Conservation (phyloP, 2,329 filamentous ascomycete species). For the Sporothrix pseudoabietina region DNA sequence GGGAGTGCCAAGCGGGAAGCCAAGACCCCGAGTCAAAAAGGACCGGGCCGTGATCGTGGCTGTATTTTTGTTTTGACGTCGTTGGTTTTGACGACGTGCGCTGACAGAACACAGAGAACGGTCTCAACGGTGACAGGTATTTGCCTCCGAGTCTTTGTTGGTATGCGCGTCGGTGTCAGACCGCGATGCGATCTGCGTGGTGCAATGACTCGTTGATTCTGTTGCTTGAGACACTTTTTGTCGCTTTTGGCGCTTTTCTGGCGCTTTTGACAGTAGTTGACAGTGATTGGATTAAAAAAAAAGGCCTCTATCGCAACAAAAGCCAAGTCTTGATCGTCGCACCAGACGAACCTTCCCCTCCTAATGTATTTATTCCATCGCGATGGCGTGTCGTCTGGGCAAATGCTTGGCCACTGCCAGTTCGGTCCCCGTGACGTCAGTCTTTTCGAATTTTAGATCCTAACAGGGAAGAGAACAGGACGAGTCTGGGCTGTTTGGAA, state of each 20-base stretch:
- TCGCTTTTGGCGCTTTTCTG: too few species aligned
- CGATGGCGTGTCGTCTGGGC: not conserved
- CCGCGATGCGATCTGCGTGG: not conserved
- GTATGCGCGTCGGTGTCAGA: not conserved
- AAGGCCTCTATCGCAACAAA: not conserved
- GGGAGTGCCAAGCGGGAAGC: conserved; percentile 4
- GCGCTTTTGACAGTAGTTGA: not conserved
- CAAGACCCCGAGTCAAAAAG: conserved; percentile 13
- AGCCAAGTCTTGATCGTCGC: conserved; percentile 8
- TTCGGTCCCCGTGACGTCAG: conserved; percentile 11
- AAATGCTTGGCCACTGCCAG: not conserved
- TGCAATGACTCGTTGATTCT: not conserved
- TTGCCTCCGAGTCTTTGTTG: not conserved
- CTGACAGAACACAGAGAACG: not conserved
- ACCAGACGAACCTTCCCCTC: not conserved
- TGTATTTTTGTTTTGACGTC: conserved; percentile 10
- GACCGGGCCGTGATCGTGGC: conserved; percentile 9
- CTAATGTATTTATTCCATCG: conserved; percentile 17
- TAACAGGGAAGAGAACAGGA: not conserved
- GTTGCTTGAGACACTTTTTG: not conserved
- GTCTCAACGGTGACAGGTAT: not conserved
- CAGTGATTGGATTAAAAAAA: not conserved
- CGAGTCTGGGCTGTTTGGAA: not conserved
- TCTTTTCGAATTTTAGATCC: not conserved
- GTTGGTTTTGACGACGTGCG: not conserved